Evolutionary conservation across 2,329 filamentous ascomycete species (phyloP).

Genomic region (Gyromitra esculenta): DNA sequence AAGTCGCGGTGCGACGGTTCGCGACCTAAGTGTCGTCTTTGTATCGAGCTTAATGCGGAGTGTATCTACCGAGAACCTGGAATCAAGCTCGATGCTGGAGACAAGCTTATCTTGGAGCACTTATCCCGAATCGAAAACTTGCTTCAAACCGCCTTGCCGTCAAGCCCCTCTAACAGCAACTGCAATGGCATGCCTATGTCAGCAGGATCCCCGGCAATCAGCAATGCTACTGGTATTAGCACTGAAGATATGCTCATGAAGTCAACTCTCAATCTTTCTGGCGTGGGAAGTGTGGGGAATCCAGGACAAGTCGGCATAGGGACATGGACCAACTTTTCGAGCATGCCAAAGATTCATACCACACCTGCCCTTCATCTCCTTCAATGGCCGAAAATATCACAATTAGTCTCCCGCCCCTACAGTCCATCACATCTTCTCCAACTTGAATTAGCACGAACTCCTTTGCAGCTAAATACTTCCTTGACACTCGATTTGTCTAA

Average conservation of each 20-base stretch:
- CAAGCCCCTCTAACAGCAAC: conserved; percentile 66
- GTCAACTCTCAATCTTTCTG: conserved; percentile 53
- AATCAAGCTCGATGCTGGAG: conserved; percentile 85
- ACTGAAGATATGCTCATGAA: conserved; percentile 67
- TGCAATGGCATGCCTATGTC: conserved; percentile 67
- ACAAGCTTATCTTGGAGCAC: conserved; percentile 84
- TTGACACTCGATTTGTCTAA: conserved; percentile 78
- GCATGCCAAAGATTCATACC: conserved; percentile 85
- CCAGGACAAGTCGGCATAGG: conserved; percentile 69
- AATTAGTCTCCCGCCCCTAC: conserved; percentile 79
- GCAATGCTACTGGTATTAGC: conserved; percentile 71
- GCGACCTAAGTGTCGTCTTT: conserved; percentile 84
- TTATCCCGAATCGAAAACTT: conserved; percentile 80
- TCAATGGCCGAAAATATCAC: conserved; percentile 81
- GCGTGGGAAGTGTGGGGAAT: conserved; percentile 48
- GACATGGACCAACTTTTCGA: conserved; percentile 82
- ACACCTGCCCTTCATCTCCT: conserved; percentile 81
- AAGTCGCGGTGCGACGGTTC: conserved; percentile 83
- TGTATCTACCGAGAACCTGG: conserved; percentile 86
- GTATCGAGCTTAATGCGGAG: conserved; percentile 81
- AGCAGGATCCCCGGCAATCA: conserved; percentile 72
- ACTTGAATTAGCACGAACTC: conserved; percentile 80
- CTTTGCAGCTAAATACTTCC: conserved; percentile 69
- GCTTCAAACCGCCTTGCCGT: conserved; percentile 68
- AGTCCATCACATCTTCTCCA: conserved; percentile 84